Evolutionary conservation across 2,329 filamentous ascomycete species (phyloP).

Genomic region (Aspergillus latus): DNA sequence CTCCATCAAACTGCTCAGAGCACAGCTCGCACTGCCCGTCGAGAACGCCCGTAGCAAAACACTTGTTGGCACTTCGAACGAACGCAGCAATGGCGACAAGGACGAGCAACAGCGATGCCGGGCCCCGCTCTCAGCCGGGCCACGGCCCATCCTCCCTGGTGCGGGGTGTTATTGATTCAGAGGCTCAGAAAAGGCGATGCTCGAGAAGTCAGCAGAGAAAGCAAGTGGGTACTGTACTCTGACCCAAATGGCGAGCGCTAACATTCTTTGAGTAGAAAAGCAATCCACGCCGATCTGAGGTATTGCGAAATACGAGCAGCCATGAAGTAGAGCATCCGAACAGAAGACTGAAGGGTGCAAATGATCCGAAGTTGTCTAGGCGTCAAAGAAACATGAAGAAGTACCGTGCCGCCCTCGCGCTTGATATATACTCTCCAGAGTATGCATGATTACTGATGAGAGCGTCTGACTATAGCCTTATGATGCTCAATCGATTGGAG

Average conservation of each 20-base stretch:
- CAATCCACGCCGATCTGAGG: neutral
- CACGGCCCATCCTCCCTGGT: neutral
- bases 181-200: neutral
- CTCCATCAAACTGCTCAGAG: neutral
- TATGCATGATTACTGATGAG: neutral
- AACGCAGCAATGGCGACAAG: conserved; percentile 2
- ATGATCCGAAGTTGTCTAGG: conserved; percentile 1
- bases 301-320: neutral
- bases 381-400: conserved; percentile 11
- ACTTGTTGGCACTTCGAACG: neutral
- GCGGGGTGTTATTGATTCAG: neutral
- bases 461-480: conserved; percentile 8
- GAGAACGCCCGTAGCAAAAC: neutral
- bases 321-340: neutral
- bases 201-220: neutral
- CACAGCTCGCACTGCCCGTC: no score
- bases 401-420: conserved; percentile 1
- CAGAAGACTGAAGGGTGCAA: neutral
- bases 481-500: conserved; percentile 22
- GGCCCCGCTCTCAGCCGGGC: neutral
- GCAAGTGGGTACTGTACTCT: neutral
- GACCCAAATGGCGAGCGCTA: neutral
- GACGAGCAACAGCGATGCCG: neutral
- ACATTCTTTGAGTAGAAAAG: neutral
- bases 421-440: neutral